Conservation (phyloP, 257 asterid genomes). For the Solanum chiquidenum region DNA sequence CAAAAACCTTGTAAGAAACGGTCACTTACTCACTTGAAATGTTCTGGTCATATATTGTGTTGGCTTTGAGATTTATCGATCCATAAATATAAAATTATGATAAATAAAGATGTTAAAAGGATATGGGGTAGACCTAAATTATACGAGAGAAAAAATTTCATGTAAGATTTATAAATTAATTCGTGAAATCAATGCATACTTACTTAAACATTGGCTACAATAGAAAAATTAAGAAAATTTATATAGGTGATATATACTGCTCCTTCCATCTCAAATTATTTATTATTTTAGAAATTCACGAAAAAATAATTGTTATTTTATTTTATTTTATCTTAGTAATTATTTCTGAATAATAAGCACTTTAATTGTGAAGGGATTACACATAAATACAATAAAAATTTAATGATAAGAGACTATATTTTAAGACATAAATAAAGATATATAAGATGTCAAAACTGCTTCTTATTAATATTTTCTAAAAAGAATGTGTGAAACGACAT, state of each 20-base stretch:
- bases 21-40: background rate
- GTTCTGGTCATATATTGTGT: background rate
- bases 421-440: background rate
- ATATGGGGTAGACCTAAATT: background rate
- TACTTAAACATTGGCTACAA: background rate
- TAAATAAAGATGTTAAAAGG: background rate
- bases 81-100: background rate
- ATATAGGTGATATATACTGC: background rate
- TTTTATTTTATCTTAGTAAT: background rate
- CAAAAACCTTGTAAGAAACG: background rate
- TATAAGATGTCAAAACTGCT: background rate
- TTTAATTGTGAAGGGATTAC: background rate
- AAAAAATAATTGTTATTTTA: no score
- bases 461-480: no score
- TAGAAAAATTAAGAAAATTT: background rate
- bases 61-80: background rate
- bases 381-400: no score
- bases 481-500: no score
- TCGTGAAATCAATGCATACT: background rate
- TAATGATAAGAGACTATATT: background rate
- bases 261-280: background rate
- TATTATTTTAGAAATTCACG: no score
- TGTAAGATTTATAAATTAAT: background rate
- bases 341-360: background rate
- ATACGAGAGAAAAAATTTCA: background rate